Conservation (phyloP, 208 protist species). For the Herpetomonas tarakana region DNA sequence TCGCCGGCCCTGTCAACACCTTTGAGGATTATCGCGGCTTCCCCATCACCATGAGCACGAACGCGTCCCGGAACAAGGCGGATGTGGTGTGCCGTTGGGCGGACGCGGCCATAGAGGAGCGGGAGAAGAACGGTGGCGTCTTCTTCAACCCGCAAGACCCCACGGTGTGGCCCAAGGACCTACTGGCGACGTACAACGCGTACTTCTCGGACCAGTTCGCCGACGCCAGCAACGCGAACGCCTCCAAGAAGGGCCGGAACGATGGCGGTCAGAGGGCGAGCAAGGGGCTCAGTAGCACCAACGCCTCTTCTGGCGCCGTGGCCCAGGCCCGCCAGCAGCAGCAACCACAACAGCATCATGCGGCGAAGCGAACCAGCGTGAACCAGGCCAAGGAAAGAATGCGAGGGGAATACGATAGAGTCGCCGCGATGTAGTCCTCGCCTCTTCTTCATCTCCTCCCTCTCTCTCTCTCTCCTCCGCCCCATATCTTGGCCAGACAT, state of each 20-base stretch:
- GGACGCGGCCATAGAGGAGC: conserved; percentile 44
- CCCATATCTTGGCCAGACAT: too few species aligned
- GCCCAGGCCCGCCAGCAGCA: too few species aligned
- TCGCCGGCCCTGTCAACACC: conserved; percentile 27
- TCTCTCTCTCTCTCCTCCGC: too few species aligned
- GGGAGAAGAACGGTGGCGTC: conserved; percentile 34
- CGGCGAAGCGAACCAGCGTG: too few species aligned
- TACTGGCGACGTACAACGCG: conserved; percentile 24
- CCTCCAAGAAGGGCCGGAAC: not conserved
- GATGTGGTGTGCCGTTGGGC: conserved; percentile 65
- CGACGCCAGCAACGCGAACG: conserved; percentile 8
- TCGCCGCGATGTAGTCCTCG: too few species aligned
- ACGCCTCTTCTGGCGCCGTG: too few species aligned
- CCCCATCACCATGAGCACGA: conserved; percentile 37
- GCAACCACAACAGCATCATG: too few species aligned
- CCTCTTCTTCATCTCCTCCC: too few species aligned
- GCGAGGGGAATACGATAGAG: too few species aligned
- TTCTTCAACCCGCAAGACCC: conserved; percentile 60
- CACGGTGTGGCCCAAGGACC: conserved; percentile 38
- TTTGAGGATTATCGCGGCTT: conserved; percentile 66
- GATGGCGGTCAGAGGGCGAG: not conserved
- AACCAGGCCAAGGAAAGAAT: too few species aligned
- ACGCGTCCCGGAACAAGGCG: conserved; percentile 39
- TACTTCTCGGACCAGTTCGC: conserved; percentile 13
- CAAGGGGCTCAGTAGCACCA: too few species aligned